Conservation (phyloP, 2,329 filamentous ascomycete genomes). For the Talaromyces sp. region DNA sequence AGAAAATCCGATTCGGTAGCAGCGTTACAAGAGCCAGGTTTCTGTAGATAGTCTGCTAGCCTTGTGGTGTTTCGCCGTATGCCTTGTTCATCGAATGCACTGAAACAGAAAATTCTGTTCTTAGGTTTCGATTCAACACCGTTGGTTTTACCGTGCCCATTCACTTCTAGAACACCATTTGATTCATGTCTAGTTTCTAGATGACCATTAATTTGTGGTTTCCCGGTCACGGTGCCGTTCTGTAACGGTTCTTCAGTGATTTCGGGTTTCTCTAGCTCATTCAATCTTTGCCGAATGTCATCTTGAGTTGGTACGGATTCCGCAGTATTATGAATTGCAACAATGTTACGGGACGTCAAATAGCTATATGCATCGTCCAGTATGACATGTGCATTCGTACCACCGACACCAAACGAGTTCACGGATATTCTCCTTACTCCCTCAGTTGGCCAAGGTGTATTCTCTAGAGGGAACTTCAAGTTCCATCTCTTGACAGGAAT, state of each 20-base stretch:
- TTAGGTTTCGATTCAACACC: not conserved
- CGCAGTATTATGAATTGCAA: conserved; percentile 10
- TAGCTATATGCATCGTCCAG: conserved; percentile 17
- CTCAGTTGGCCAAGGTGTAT: conserved; percentile 27
- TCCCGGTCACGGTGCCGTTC: not conserved
- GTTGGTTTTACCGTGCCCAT: conserved; percentile 2
- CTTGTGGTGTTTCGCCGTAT: conserved; percentile 20
- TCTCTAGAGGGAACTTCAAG: conserved; percentile 30
- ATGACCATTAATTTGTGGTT: not conserved
- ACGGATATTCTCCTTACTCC: conserved; percentile 26
- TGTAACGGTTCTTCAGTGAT: not conserved
- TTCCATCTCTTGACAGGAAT: conserved; percentile 38
- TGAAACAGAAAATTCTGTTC: conserved; percentile 11
- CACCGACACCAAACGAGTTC: conserved; percentile 27
- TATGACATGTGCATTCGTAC: conserved; percentile 20
- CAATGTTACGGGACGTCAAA: conserved; percentile 4
- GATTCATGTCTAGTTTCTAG: not conserved
- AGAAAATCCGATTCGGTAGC: conserved; percentile 18
- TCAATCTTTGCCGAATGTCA: conserved; percentile 7
- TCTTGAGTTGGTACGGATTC: conserved; percentile 6
- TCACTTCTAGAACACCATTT: not conserved
- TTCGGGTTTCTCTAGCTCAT: not conserved
- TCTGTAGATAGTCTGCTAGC: conserved; percentile 20
- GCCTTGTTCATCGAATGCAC: conserved; percentile 16
- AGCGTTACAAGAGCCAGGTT: not conserved